phyloP scores from a whole-genome alignment of 305 asterid species.

The Stenogyne calaminthoides region DNA sequence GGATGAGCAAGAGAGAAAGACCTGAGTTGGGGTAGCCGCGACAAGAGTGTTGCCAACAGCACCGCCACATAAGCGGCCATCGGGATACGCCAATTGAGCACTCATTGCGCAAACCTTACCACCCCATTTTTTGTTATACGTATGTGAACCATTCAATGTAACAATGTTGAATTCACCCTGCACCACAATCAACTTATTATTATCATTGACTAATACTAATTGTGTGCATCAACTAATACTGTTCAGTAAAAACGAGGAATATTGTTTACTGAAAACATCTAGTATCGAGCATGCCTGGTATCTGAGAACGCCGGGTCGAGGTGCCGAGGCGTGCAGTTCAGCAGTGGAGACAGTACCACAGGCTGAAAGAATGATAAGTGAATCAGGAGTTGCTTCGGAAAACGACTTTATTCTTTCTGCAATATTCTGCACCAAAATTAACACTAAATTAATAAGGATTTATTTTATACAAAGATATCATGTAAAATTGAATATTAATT shows the following conservation, averaged over 20 bases:
- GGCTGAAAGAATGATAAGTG: constrained; percentile 43
- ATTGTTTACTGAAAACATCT: too few species aligned
- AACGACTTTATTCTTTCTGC: constrained; percentile 35
- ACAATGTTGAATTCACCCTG: constrained; percentile 26
- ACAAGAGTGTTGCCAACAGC: constrained; percentile 22
- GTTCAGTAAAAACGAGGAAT: too few species aligned
- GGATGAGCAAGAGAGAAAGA: not conserved
- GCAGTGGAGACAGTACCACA: constrained; percentile 39
- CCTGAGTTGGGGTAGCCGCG: constrained; percentile 30
- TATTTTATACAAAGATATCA: too few species aligned
- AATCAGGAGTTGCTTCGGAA: constrained; percentile 33
- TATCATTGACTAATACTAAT: too few species aligned
- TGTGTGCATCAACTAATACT: too few species aligned
- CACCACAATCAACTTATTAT: not conserved
- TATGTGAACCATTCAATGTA: constrained; percentile 26
- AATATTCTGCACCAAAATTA: constrained; percentile 22
- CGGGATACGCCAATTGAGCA: constrained; percentile 23
- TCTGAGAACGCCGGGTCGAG: constrained; percentile 21
- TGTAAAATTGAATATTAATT: not conserved
- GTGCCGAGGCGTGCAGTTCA: constrained; percentile 25
- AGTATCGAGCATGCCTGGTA: constrained; percentile 18
- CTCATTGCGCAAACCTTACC: constrained; percentile 5
- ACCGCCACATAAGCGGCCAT: constrained; percentile 25
- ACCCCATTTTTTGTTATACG: not conserved
- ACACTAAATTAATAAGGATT: not conserved